Evolutionary conservation across 2,329 filamentous ascomycete species (phyloP).

Genomic region (Alternaria atra): DNA sequence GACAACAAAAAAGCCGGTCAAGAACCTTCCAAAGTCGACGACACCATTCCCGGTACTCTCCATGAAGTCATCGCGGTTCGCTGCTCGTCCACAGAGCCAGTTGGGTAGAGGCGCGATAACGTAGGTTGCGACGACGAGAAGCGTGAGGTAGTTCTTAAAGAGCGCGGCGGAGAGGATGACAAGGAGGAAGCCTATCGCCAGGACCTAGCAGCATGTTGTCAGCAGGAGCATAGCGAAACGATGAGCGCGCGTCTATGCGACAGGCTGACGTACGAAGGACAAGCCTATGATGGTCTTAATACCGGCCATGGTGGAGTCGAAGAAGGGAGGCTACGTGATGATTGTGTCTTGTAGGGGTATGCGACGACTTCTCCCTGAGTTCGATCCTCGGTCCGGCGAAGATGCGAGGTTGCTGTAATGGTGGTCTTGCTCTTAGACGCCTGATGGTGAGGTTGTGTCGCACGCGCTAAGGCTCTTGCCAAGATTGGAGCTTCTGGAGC

Average conservation of each 20-base stretch:
- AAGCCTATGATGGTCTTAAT: slow-evolving; percentile 99
- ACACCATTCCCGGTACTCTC: slow-evolving; percentile 81
- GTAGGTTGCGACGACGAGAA: slow-evolving; percentile 96
- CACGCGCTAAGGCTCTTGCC: slow-evolving; percentile 14
- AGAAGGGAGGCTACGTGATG: neutral
- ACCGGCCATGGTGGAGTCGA: slow-evolving; percentile 71
- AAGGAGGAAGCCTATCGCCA: slow-evolving; percentile 97
- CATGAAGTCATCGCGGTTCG: slow-evolving; percentile 96
- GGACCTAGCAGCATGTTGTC: slow-evolving; percentile 64
- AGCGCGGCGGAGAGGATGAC: slow-evolving; percentile 98
- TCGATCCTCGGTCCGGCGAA: slow-evolving; percentile 17
- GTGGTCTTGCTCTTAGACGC: slow-evolving; percentile 9
- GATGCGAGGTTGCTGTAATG: slow-evolving; percentile 10
- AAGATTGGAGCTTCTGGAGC: slow-evolving; percentile 21
- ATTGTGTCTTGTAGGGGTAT: neutral
- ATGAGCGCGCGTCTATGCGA: slow-evolving; percentile 23
- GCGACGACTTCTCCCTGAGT: neutral
- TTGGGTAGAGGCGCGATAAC: slow-evolving; percentile 93
- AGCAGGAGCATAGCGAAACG: slow-evolving; percentile 4
- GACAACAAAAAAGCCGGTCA: slow-evolving; percentile 93
- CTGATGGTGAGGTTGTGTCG: slow-evolving; percentile 10
- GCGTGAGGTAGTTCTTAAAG: slow-evolving; percentile 92
- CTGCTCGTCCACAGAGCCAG: slow-evolving; percentile 90
- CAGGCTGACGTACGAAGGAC: slow-evolving; percentile 76
- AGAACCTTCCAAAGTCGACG: slow-evolving; percentile 92